Conservation (phyloP, 805 yeast genomes). For the Ogataea henricii region DNA sequence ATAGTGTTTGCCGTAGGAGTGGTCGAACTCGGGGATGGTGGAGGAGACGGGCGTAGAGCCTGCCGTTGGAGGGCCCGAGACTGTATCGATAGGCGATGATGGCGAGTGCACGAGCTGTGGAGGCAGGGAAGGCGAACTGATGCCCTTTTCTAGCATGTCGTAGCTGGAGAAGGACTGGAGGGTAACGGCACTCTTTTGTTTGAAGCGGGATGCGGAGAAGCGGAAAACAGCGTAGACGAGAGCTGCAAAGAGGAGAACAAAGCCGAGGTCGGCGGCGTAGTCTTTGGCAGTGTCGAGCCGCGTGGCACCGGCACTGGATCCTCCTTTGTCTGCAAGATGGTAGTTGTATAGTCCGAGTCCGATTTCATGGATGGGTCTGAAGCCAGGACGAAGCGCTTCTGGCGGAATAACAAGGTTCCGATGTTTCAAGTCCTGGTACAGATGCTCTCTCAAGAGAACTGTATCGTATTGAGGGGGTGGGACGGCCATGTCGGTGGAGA, state of each 20-base stretch:
- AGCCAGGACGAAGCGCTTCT: conserved; percentile 25
- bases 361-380: conserved; percentile 31
- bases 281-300: conserved; percentile 7
- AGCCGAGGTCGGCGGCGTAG: conserved; percentile 3
- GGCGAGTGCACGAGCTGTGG: conserved; percentile 17
- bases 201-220: background rate
- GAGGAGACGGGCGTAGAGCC: conserved; percentile 13
- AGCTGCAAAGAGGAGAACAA: conserved; percentile 3
- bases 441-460: conserved; percentile 37
- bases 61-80: conserved; percentile 11
- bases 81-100: conserved; percentile 9
- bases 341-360: conserved; percentile 36
- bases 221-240: conserved; percentile 2
- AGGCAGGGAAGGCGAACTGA: conserved; percentile 5
- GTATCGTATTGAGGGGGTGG: conserved; percentile 37
- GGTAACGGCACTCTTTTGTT: conserved; percentile 5
- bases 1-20: conserved; percentile 9
- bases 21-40: conserved; percentile 15
- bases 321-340: conserved; percentile 21
- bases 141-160: conserved; percentile 13
- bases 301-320: conserved; percentile 4
- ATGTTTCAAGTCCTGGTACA: conserved; percentile 30
- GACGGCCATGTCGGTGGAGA: conserved; percentile 28
- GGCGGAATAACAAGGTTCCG: conserved; percentile 32
- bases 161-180: background rate